Percentiles rank a stretch among this genome's conserved stretches.
Evolutionary conservation across 106 monocot species (phyloP).

Genomic region (Apostasia shenzhenica): DNA sequence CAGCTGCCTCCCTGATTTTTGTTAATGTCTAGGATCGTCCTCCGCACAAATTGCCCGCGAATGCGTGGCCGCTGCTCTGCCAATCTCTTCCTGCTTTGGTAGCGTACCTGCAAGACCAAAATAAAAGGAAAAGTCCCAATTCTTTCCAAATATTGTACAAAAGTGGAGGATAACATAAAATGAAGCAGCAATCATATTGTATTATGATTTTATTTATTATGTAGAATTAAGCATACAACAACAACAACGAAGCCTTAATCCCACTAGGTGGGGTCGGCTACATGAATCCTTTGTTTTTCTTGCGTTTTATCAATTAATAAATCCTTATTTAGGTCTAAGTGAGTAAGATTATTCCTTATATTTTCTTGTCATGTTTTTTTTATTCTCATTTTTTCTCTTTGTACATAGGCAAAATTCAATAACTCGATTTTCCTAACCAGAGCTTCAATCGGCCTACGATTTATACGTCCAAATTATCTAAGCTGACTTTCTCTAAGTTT

Average conservation of each 20-base stretch:
- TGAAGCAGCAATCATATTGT: not conserved
- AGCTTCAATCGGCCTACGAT: too few relatives aligned
- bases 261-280: too few relatives aligned
- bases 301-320: too few relatives aligned
- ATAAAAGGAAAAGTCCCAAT: not conserved
- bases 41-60: constrained; percentile 78
- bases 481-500: too few relatives aligned
- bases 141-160: not conserved
- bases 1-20: constrained; percentile 17
- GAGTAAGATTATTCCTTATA: too few relatives aligned
- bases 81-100: constrained; percentile 78
- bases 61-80: constrained; percentile 90
- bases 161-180: not conserved
- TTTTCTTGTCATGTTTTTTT: not conserved
- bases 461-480: too few relatives aligned
- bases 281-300: too few relatives aligned
- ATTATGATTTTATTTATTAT: not conserved
- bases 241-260: not conserved
- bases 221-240: not conserved
- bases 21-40: constrained; percentile 11
- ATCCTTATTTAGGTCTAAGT: too few relatives aligned
- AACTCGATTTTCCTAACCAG: too few relatives aligned
- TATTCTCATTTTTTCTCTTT: too few relatives aligned
- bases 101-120: constrained; percentile 72
- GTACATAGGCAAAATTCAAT: too few relatives aligned